phyloP scores from a whole-genome alignment of 2,329 filamentous ascomycete genomes.

The Pseudogymnoascus sp. region DNA sequence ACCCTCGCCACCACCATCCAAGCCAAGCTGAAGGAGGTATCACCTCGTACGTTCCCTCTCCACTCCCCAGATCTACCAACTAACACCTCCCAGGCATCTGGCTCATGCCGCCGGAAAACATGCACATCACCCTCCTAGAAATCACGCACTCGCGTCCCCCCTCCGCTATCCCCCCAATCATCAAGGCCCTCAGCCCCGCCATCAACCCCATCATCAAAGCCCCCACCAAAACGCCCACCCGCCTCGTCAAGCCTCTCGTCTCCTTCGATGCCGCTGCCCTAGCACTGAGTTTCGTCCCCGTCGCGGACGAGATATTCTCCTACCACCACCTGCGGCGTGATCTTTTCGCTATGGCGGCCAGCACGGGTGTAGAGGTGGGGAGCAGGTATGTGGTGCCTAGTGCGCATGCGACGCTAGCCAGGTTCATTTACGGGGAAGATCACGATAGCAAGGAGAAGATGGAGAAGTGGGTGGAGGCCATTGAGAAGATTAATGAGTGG shows the following conservation, averaged over 20 bases:
- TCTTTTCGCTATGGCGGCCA: constrained; percentile 55
- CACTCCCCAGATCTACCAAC: not conserved
- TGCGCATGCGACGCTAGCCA: constrained; percentile 79
- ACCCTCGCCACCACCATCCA: constrained; percentile 64
- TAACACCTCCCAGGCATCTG: constrained; percentile 56
- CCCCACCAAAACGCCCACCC: constrained; percentile 61
- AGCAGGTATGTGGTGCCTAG: constrained; percentile 84
- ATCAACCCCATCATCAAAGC: constrained; percentile 53
- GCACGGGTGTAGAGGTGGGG: constrained; percentile 60
- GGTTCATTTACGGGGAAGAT: constrained; percentile 66
- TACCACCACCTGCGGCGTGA: constrained; percentile 88
- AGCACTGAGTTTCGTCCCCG: constrained; percentile 79
- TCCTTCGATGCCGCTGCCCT: constrained; percentile 81
- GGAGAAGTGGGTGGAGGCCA: constrained; percentile 55
- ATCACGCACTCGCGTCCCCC: constrained; percentile 71
- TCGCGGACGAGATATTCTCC: constrained; percentile 61
- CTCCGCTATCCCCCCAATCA: constrained; percentile 58
- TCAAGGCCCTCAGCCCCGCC: constrained; percentile 48
- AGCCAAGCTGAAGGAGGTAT: constrained; percentile 51
- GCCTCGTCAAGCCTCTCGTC: constrained; percentile 74
- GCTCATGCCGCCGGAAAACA: constrained; percentile 71
- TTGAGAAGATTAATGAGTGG: constrained; percentile 65
- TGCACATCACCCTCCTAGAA: constrained; percentile 84
- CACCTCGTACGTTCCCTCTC: constrained; percentile 54
- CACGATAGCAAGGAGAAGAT: constrained; percentile 47